These are phyloP conservation scores for Cicer yamashitae DNA, from an alignment of 306 rosid species.

Conservation along the genomic window DNA sequence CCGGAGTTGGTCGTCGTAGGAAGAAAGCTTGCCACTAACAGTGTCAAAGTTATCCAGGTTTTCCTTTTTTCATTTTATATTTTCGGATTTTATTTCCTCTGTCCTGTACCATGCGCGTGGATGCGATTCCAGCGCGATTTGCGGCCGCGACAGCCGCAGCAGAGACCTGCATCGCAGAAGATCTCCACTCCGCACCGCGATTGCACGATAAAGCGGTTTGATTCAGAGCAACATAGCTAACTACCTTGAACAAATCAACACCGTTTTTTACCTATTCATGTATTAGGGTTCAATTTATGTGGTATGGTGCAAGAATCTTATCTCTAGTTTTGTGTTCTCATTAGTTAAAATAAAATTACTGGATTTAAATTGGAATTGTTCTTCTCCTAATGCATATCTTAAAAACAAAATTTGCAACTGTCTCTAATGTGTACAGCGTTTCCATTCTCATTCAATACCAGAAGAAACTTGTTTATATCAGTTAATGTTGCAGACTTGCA, in stretches of 20 bases:
- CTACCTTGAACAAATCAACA: too few relatives aligned
- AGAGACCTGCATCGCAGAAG: not conserved
- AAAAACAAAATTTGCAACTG: not conserved
- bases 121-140: not conserved
- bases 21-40: not conserved
- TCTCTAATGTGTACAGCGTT: not conserved
- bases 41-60: not conserved
- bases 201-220: too few relatives aligned
- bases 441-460: constrained; percentile 12
- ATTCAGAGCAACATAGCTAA: too few relatives aligned
- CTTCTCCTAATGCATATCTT: too few relatives aligned
- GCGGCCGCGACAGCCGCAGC: not conserved
- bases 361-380: not conserved
- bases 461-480: constrained; percentile 3
- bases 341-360: not conserved
- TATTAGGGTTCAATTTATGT: too few relatives aligned
- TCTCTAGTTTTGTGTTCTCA: not conserved
- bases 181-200: too few relatives aligned
- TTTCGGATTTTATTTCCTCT: not conserved
- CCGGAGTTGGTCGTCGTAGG: not conserved
- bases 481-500: not conserved
- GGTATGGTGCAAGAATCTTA: too few relatives aligned
- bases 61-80: not conserved
- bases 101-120: not conserved
- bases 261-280: too few relatives aligned